These are phyloP conservation scores for Phialocephala subalpina DNA, from an alignment of 2,329 filamentous ascomycete species.

Conservation along the genomic window DNA sequence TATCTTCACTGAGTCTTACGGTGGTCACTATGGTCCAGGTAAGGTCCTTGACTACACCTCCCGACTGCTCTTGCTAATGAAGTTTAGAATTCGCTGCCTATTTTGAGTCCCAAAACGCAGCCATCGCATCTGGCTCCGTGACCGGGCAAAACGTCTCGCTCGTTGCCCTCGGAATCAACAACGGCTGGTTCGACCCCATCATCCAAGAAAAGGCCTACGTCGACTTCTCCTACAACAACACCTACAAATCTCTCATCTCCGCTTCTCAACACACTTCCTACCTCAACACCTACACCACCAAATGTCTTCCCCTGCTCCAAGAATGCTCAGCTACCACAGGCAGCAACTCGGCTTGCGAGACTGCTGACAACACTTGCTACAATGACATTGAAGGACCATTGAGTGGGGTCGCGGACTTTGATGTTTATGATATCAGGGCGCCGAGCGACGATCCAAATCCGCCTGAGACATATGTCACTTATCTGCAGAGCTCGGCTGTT, in stretches of 20 bases:
- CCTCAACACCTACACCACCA: slow-evolving; percentile 44
- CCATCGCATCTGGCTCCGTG: slow-evolving; percentile 53
- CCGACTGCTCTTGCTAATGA: neutral
- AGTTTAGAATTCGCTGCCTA: slow-evolving; percentile 49
- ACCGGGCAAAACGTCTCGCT: slow-evolving; percentile 45
- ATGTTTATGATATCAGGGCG: slow-evolving; percentile 41
- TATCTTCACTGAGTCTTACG: slow-evolving; percentile 61
- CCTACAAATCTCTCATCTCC: slow-evolving; percentile 52
- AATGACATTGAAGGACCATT: slow-evolving; percentile 47
- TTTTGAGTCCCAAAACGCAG: slow-evolving; percentile 63
- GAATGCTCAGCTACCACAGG: slow-evolving; percentile 60
- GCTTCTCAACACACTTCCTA: slow-evolving; percentile 43
- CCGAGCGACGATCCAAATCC: slow-evolving; percentile 45
- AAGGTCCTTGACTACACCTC: neutral
- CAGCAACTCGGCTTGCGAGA: slow-evolving; percentile 81
- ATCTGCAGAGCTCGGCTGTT: slow-evolving; percentile 49
- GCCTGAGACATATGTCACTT: slow-evolving; percentile 49
- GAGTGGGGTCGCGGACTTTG: slow-evolving; percentile 39
- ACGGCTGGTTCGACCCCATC: slow-evolving; percentile 58
- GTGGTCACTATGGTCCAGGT: slow-evolving; percentile 63
- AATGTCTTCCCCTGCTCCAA: slow-evolving; percentile 49
- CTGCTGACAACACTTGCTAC: slow-evolving; percentile 54
- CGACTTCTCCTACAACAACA: slow-evolving; percentile 42
- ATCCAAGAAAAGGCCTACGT: slow-evolving; percentile 55
- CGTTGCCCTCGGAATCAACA: slow-evolving; percentile 46